Base-by-base conservation (phyloP, 31 red algal species). In the Odonthalia washingtoniensis region DNA sequence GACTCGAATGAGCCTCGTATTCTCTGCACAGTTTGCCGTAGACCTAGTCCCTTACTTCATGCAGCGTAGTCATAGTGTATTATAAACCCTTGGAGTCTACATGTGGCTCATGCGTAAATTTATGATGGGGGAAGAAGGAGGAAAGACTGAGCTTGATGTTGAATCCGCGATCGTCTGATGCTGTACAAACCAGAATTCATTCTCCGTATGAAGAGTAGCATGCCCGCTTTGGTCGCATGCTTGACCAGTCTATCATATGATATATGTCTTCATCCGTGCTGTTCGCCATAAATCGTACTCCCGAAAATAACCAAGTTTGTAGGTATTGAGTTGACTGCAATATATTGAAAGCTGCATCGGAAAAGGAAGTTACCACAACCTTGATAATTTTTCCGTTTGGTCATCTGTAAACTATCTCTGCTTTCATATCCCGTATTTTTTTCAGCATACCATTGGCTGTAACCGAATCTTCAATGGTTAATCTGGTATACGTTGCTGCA, bases 161-260 rank as follows among this genome's bases (percentile, higher is more conserved):
- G 28, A 70, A 70, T 9, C 14, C 28, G 63, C 77, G 6, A 31
- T 45, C 27, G 21, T 57, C 49, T 57, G 46, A 5, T 5, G 63
- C 46, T 53, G 17, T 5, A 32, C 77, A 81, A 5, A 45, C 77
- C 4, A 81, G 53, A 65, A 81, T 65, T 46, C 64, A 42, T 5
- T 42, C 44, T 62, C 77, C 53, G 14, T 65, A 81, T 81, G 77
- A 81, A 9, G 77, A 81, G 52, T 81, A 36, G 5, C 14, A 30
- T 18, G 64, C 43, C 17, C 36, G 32, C 9, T 24, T 16, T 45
- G 21, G 77, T 38, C 64, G 63, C 5, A 17, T 5, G 52, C 43
- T 81, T 16, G 30, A 32, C 77, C 53, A 81, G 40, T 81, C 77
- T 27, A 81, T 65, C 36, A 65, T 36, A 81, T 81, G 77, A 65